Conservation (phyloP, 2,329 filamentous ascomycete genomes). For the Aspergillus hiratsukae region DNA sequence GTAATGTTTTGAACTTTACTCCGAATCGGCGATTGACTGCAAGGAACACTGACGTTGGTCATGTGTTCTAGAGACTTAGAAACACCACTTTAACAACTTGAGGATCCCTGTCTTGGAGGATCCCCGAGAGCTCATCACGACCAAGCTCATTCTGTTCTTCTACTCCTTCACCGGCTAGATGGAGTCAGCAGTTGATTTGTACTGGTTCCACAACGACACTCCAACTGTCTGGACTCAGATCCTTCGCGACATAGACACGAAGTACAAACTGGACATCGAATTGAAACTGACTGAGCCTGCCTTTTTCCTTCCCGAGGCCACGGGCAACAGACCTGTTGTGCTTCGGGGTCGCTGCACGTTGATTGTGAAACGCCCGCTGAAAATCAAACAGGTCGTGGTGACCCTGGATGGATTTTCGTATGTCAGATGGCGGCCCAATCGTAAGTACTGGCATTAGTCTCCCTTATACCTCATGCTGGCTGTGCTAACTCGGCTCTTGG, state of each 20-base stretch:
- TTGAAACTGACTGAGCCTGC: slow-evolving; percentile 10
- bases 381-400: slow-evolving; percentile 7
- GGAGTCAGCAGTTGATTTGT: too few species aligned
- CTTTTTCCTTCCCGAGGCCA: slow-evolving; percentile 10
- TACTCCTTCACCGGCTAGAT: not conserved
- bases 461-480: not conserved
- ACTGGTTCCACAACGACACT: too few species aligned
- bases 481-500: not conserved
- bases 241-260: not conserved
- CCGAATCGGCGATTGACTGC: not conserved
- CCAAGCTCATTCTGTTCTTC: not conserved
- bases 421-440: slow-evolving; percentile 13
- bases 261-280: slow-evolving; percentile 2
- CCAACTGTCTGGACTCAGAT: not conserved
- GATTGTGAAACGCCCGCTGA: slow-evolving; percentile 4
- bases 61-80: not conserved
- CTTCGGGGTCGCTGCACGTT: slow-evolving; percentile 10
- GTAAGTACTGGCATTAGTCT: slow-evolving; percentile 1
- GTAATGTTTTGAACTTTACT: not conserved
- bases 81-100: not conserved
- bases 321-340: slow-evolving; percentile 11
- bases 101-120: not conserved
- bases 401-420: slow-evolving; percentile 8
- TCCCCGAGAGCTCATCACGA: not conserved
- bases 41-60: not conserved